These are phyloP conservation scores for Cenchrus fungigraminus DNA, from an alignment of 176 grass and related monocot genomes.

Conservation along the genomic window DNA sequence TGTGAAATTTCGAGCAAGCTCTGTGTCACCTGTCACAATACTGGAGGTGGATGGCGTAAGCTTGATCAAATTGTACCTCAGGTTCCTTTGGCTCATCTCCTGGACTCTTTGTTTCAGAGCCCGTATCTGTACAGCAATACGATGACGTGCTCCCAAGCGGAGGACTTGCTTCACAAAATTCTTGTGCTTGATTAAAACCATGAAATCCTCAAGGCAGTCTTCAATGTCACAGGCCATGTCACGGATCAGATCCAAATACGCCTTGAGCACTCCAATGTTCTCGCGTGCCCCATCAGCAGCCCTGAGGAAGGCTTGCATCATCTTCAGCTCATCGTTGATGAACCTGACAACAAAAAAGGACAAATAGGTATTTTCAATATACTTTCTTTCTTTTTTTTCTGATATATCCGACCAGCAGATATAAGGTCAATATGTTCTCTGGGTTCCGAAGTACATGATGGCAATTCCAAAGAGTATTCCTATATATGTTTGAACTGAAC, in stretches of 20 bases:
- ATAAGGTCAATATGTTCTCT: too few species aligned
- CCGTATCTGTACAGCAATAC: neutral
- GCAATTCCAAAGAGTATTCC: too few species aligned
- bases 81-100: neutral
- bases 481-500: too few species aligned
- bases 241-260: neutral
- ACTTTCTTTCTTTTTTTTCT: too few species aligned
- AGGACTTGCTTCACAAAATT: neutral
- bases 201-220: conserved; percentile 9
- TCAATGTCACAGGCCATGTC: conserved; percentile 19
- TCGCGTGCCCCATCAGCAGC: neutral
- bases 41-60: neutral
- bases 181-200: neutral
- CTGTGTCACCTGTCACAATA: neutral
- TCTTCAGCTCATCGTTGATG: conserved; percentile 19
- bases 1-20: neutral
- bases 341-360: neutral
- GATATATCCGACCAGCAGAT: too few species aligned
- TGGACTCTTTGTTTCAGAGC: neutral
- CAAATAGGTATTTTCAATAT: too few species aligned
- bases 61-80: neutral
- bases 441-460: too few species aligned
- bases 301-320: conserved; percentile 3
- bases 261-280: neutral
- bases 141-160: neutral